Base-by-base conservation (phyloP, 2,329 filamentous ascomycete species). In the Aspergillus amoenus region DNA sequence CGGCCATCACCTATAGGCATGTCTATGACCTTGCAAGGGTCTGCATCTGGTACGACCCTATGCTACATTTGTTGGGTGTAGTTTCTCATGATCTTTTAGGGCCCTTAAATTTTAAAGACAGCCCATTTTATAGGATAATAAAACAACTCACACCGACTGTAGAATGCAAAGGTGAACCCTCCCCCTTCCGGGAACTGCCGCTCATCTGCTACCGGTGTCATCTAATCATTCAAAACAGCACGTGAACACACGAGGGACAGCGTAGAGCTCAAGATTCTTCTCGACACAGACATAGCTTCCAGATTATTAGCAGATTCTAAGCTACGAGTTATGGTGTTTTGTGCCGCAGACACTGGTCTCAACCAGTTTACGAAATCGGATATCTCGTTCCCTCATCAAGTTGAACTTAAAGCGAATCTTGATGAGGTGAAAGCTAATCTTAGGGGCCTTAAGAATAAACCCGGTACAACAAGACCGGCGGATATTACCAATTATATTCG, bases 401-500 rank as follows among this genome's bases (percentile, higher is more conserved):
- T 94, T 32, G 94, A 99, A 71, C 82, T 99, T 56, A 93, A 92
- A 70, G 85, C 96, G 55, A 99, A 99, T 66, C 83, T 86, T 9
- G 89, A 89, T 34, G 91, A 97, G 56, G 83, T 97, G 64, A 94
- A 93, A 73, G 88, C 89, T n/a, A 99, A 97, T 71, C 82, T 96
- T 64, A 89, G 94, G 64, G 94, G 94, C 4, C 76, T 99, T 60
- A 99, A 99, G 76, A 97, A 96, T 73, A 96, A 94, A 73, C 91
- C 93, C 6, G 94, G 94, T 21, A 95, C 94, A 44, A 99, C 94
- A 41, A 87, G 91, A 67, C 94, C 94, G 7, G 92, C 91, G 46
- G 94, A 99, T 75, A 89, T 99, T 60, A 99, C 94, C 7, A 80
- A 84, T 62, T 82, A 85, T 58, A 79, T 97, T 45, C 84, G 90